Evolutionary conservation across 2,329 filamentous ascomycete genomes (phyloP), one percentile per base, ranked within the genome.

Genomic region (Calonectria hongkongensis): DNA sequence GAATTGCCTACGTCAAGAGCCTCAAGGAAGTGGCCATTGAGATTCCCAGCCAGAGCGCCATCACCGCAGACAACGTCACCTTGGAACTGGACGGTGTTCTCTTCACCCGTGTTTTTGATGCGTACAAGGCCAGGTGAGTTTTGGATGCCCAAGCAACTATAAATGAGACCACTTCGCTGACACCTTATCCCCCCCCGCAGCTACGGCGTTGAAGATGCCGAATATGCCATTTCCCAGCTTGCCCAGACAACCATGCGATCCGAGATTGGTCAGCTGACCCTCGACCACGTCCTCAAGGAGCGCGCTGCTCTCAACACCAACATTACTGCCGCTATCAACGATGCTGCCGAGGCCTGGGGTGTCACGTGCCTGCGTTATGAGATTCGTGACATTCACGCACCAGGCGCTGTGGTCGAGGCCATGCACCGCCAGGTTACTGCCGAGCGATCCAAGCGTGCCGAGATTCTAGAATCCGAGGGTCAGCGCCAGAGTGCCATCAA

Each of bases 371-470:
- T 99, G 74, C 94, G 97, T 71, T 99, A 99, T 88, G 97, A 99
- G 86, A 99, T 99, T 83, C 91, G 97, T 78, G 97, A 99, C 85
- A 99, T 99, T 81, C 97, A 99, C 86, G 97, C 97, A 0, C 97
- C 97, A 2, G 94, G 93, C 39, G 94, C 94, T 63, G 97, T 99
- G 15, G 96, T 98, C 73, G 95, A 96, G 80, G 97, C 97, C 80
- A 99, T 99, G 97, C 97, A 99, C 87, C 92, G 97, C 76, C 96
- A 98, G 84, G 97, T 99, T 64, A 98, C 97, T 0, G 97, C 97
- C 21, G 97, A 99, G 87, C 94, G 97, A 50, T 97, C 94, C 81
- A 99, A 99, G 90, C 94, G 97, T 76, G 97, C 97, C 70, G 97
- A 99, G 87, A 99, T 99, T 80, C 89, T 99, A 60, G 97, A 99